Evolutionary conservation across 1,139 yeast genomes (phyloP), one percentile per base, ranked within the genome.

Genomic region (Suhomyces bokatorum): DNA sequence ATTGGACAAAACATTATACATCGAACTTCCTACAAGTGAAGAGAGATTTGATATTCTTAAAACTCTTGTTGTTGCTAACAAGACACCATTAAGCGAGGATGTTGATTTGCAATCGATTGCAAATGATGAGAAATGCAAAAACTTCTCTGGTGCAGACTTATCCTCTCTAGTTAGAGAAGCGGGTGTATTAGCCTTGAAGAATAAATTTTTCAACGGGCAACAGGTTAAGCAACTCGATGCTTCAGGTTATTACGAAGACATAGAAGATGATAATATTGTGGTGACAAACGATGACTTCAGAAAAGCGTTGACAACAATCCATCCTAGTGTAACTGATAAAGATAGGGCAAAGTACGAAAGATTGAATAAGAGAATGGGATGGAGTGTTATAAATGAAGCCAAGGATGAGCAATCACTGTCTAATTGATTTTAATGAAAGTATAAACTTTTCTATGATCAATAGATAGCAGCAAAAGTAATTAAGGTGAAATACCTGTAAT

Each of bases 131-230:
- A 77, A 91, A 53, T 87, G 97, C 67, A 73, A 88, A 49, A 91
- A 90, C 68, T 93, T 89, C 61, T 85, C 96, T 9, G 99, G 99
- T 60, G 99, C 99, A 0, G 99, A 93, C 73, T 73, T 93, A 48
- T 90, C 96, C 0, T 89, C 97, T 1, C 69, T 93, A 46, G 93
- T 88, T 0, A 77, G 97, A 57, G 99, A 93, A 62, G 96, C 99
- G 8, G 93, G 97, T 51, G 95, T 91, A 3, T 67, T 80, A 42
- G 96, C 98, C 0, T 77, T 93, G 63, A 87, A 89, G 62, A 81
- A 67, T 64, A 79, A 80, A 46, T 83, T 88, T 52, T 82, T 84
- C 65, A 67, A 64, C 17, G 68, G 67, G 34, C 77, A 73, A 43
- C 69, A 75, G 35, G 73, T 79, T 31, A 74, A 71, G 49, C 80